Evolutionary conservation across 1,139 yeast genomes (phyloP).

Genomic region (Sporopachydermia cereana): DNA sequence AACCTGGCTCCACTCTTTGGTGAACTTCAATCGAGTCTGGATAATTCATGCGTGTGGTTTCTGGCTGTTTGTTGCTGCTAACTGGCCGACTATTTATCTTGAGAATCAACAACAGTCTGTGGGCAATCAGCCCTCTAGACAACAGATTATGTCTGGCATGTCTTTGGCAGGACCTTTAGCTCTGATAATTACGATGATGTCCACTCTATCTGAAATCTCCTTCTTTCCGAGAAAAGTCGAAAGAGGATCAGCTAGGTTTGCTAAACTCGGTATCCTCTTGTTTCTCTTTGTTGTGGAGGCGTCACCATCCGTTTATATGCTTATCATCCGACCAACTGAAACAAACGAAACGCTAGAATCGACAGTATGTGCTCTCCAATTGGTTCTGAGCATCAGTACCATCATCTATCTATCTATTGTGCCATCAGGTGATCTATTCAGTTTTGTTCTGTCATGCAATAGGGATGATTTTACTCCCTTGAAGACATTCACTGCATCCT

Average conservation of each 20-base stretch:
- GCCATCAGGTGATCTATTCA: constrained; percentile 45
- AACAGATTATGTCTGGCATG: constrained; percentile 47
- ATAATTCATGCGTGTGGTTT: constrained; percentile 63
- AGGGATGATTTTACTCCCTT: constrained; percentile 18
- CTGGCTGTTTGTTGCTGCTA: constrained; percentile 75
- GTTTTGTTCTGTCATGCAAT: constrained; percentile 25
- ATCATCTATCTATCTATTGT: constrained; percentile 49
- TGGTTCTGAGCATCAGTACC: constrained; percentile 47
- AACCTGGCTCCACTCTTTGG: constrained; percentile 65
- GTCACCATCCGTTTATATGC: constrained; percentile 49
- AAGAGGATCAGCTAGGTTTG: constrained; percentile 31
- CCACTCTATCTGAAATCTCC: constrained; percentile 61
- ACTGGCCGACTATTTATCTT: constrained; percentile 70
- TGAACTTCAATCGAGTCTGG: constrained; percentile 79
- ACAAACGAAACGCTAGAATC: constrained; percentile 37
- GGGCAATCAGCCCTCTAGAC: constrained; percentile 55
- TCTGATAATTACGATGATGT: constrained; percentile 50
- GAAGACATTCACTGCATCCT: constrained; percentile 36
- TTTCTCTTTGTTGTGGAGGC: constrained; percentile 31
- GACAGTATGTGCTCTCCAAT: constrained; percentile 43
- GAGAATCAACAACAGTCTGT: constrained; percentile 41
- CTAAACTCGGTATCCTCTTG: constrained; percentile 33
- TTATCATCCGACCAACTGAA: constrained; percentile 41
- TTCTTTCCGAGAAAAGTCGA: neutral
- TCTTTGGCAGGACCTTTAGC: constrained; percentile 67